Conservation (phyloP, 805 yeast species). For the Alloascoidea hylecoeti region DNA sequence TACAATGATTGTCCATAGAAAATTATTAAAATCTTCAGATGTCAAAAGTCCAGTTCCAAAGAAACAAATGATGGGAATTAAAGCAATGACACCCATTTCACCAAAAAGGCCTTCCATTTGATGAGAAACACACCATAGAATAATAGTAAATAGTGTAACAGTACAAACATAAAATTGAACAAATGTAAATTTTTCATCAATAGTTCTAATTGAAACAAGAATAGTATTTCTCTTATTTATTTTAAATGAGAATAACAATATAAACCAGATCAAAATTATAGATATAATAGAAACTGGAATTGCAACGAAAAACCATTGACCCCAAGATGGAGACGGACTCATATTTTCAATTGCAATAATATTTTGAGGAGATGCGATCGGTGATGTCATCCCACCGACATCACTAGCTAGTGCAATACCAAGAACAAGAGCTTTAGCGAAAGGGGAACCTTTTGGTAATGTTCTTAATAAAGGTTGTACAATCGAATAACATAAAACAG, state of each 20-base stretch:
- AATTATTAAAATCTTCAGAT: constrained; percentile 88
- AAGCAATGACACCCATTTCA: constrained; percentile 93
- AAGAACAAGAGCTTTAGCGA: constrained; percentile 70
- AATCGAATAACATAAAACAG: constrained; percentile 82
- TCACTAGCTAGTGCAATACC: constrained; percentile 92
- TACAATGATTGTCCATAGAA: constrained; percentile 92
- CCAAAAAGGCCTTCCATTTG: constrained; percentile 64
- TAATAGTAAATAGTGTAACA: constrained; percentile 60
- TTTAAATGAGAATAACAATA: constrained; percentile 52
- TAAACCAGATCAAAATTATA: constrained; percentile 57
- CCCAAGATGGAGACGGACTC: constrained; percentile 81
- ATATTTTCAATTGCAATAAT: constrained; percentile 80
- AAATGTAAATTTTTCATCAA: constrained; percentile 51
- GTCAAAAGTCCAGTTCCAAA: constrained; percentile 83
- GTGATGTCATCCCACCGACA: constrained; percentile 94
- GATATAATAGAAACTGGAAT: constrained; percentile 64
- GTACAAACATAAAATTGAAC: constrained; percentile 63
- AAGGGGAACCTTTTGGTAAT: constrained; percentile 61
- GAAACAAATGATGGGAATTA: constrained; percentile 79
- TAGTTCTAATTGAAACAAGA: constrained; percentile 39
- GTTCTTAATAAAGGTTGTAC: constrained; percentile 84
- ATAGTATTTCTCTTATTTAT: constrained; percentile 29
- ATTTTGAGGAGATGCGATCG: constrained; percentile 94
- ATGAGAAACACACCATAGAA: constrained; percentile 83
- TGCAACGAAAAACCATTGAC: constrained; percentile 83